phyloP scores from a whole-genome alignment of 139 green algal species.

The Picocystis salinarum region DNA sequence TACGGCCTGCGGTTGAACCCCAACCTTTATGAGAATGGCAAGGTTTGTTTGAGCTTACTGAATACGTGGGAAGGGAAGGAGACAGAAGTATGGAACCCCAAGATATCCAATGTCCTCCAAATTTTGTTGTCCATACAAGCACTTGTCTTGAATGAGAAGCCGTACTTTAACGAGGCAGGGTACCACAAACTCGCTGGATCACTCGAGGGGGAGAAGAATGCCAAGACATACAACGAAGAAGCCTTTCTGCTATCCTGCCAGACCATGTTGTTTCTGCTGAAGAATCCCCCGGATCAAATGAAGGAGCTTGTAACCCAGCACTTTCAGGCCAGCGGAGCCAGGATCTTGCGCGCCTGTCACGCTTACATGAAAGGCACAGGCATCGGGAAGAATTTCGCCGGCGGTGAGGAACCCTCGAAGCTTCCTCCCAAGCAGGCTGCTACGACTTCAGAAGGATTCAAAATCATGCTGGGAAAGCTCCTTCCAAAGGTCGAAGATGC shows the following conservation, averaged over 20 bases:
- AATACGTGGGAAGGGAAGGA: conserved; percentile 54
- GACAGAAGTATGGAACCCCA: conserved; percentile 48
- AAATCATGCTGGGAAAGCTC: no score
- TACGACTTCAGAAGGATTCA: no score
- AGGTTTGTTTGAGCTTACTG: conserved; percentile 74
- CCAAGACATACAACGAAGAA: conserved; percentile 38
- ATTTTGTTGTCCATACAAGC: conserved; percentile 74
- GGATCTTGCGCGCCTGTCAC: no score
- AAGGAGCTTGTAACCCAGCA: conserved; percentile 9
- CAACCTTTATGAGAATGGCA: conserved; percentile 64
- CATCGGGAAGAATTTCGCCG: no score
- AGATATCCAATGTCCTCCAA: conserved; percentile 41
- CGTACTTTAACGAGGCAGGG: conserved; percentile 64
- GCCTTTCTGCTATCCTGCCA: conserved; percentile 21
- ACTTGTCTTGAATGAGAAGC: conserved; percentile 61
- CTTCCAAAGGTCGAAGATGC: no score
- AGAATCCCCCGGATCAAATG: conserved; percentile 13
- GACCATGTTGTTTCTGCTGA: conserved; percentile 17
- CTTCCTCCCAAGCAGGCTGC: no score
- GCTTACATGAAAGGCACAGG: no score
- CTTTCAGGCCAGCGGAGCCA: no score
- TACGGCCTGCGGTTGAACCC: conserved; percentile 54
- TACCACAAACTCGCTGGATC: conserved; percentile 33
- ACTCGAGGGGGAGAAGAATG: conserved; percentile 16
- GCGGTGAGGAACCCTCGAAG: no score